Conservation (phyloP, 352 stramenopile species). For the Globisporangium sylvaticum region DNA sequence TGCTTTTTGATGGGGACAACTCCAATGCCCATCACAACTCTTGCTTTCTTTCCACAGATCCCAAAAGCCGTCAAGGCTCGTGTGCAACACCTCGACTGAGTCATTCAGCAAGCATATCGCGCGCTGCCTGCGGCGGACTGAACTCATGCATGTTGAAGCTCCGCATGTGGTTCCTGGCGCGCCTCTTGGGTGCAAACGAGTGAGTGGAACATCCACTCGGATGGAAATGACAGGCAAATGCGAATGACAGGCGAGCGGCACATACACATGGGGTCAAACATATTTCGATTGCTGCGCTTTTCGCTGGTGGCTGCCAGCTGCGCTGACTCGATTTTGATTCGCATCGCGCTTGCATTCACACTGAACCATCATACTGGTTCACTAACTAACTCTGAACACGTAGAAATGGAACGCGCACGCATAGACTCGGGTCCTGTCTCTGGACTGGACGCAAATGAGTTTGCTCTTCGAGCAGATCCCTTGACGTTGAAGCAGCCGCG, state of each 20-base stretch:
- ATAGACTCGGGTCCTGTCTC: neutral
- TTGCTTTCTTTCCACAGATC: conserved; percentile 7
- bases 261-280: neutral
- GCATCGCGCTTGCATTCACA: neutral
- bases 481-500: neutral
- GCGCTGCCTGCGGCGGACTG: neutral
- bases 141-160: neutral
- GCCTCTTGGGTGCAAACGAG: neutral
- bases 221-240: no score
- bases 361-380: neutral
- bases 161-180: neutral
- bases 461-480: neutral
- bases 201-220: neutral
- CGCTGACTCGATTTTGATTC: conserved; percentile 7
- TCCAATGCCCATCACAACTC: neutral
- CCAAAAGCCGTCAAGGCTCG: neutral
- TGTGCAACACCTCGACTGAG: neutral
- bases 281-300: neutral
- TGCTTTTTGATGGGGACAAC: neutral
- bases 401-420: conserved; percentile 10
- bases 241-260: neutral
- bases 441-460: conserved; percentile 1
- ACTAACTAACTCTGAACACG: neutral
- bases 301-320: neutral
- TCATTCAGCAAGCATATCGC: neutral